A percentile compares a stretch with the other conserved stretches of the same genome.
Conservation (phyloP, 192 early-diverging fungal genomes). For the Anaeromyces robustus region DNA sequence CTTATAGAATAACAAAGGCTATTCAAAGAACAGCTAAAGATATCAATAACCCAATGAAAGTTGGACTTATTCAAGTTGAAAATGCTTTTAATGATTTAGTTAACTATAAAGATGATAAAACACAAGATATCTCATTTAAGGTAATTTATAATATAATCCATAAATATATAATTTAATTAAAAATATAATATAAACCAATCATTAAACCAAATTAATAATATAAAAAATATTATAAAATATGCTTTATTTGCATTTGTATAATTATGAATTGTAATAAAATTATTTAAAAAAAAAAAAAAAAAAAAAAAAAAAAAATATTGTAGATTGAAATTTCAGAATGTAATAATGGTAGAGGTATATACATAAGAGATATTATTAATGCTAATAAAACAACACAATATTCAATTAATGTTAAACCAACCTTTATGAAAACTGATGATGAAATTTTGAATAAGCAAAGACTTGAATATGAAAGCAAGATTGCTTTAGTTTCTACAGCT, state of each 20-base stretch:
- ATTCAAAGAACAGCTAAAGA: slow-evolving; percentile 55
- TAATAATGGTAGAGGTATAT: background rate
- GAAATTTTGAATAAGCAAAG: slow-evolving; percentile 17
- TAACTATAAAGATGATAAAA: background rate
- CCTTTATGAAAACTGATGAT: background rate
- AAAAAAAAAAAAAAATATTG: too few species aligned
- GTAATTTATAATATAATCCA: background rate
- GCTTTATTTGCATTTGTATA: too few species aligned
- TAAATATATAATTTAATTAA: background rate
- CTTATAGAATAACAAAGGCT: slow-evolving; percentile 70
- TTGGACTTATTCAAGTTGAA: slow-evolving; percentile 77
- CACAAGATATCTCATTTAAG: background rate
- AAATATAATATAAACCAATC: too few species aligned
- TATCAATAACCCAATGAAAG: slow-evolving; percentile 60
- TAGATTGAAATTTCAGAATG: background rate
- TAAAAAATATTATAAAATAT: too few species aligned
- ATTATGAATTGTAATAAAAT: too few species aligned
- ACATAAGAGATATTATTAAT: background rate
- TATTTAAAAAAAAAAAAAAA: too few species aligned
- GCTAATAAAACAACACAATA: background rate
- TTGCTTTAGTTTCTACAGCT: slow-evolving; percentile 48
- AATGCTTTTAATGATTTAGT: slow-evolving; percentile 53
- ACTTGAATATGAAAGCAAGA: slow-evolving; percentile 62
- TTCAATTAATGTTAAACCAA: background rate
- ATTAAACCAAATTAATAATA: too few species aligned